Percentiles rank a stretch among this genome's conserved stretches.
Conservation (phyloP, 257 asterid species). For the Scutellaria minor region DNA sequence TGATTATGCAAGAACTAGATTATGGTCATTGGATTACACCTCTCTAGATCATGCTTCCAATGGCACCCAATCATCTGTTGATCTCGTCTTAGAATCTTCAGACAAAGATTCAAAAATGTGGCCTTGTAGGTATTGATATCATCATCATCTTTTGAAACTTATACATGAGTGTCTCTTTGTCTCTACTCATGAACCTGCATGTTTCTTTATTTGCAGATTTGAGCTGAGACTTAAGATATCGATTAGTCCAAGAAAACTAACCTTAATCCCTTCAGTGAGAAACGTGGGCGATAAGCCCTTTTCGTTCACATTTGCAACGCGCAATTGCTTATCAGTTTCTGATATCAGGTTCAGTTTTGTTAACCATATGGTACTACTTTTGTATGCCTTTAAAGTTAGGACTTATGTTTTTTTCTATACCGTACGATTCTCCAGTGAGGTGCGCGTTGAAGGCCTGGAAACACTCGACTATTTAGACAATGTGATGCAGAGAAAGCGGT, state of each 20-base stretch:
- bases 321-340: slow-evolving; percentile 56
- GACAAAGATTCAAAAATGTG: slow-evolving; percentile 55
- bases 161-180: background rate
- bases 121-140: slow-evolving; percentile 51
- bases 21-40: slow-evolving; percentile 55
- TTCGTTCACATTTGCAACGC: slow-evolving; percentile 50
- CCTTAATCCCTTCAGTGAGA: slow-evolving; percentile 56
- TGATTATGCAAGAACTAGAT: slow-evolving; percentile 50
- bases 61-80: slow-evolving; percentile 49
- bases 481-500: slow-evolving; percentile 49
- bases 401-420: background rate
- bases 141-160: background rate
- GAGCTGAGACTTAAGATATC: slow-evolving; percentile 61
- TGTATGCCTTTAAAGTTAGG: too few relatives aligned
- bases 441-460: slow-evolving; percentile 73
- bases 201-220: slow-evolving; percentile 43
- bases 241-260: slow-evolving; percentile 53
- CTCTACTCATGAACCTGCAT: background rate
- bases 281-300: slow-evolving; percentile 58
- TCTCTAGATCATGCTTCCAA: slow-evolving; percentile 46
- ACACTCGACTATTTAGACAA: slow-evolving; percentile 66
- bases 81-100: slow-evolving; percentile 52
- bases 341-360: slow-evolving; percentile 52
- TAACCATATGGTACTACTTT: background rate
- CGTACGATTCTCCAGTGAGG: slow-evolving; percentile 45